Base-by-base conservation (phyloP, 1,139 yeast species). In the Diutina neorugosa region DNA sequence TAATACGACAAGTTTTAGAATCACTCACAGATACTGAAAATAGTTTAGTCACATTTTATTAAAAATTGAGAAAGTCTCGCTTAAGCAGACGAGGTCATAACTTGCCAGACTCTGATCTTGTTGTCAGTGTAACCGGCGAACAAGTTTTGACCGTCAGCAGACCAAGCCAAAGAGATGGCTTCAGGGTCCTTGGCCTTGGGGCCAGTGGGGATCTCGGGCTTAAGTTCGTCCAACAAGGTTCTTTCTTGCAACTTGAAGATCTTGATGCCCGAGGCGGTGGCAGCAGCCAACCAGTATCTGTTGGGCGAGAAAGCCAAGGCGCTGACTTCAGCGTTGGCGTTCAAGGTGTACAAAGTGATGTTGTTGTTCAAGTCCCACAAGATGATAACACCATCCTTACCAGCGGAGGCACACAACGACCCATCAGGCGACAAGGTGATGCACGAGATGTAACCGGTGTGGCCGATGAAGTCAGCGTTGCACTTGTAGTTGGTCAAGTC, bases 271-370 rank as follows among this genome's bases (percentile, higher is more conserved):
- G 96, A 79, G 64, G 96, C 81, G 68, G 99, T 93, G 71, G 98
- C 98, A 79, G 98, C 98, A 74, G 96, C 94, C 76, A 94, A 88
- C 98, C 98, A 93, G 94, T 89, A 94, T 86, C 98, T 91, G 96
- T 89, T 88, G 79, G 99, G 98, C 74, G 98, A 91, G 96, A 93
- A 94, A 69, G 97, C 96, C 73, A 93, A 85, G 73, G 97, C 94
- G 78, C 88, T 89, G 67, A 94, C 93, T 82, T 93, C 98, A 71
- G 93, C 94, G 74, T 94, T 89, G 66, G 96, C 94, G 69, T 82
- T 81, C 76, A 93, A 85, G 70, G 96, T 86, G 96, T 90, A 93
- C 71, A 91, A 82, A 70, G 93, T 86, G 73, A 78, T 76, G 81
- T 87, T 84, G 68, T 82, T 76, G 83, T 85, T 83, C 78, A 93